Evolutionary conservation across 148 eudicot species (phyloP), one percentile per base, ranked within the genome.

Genomic region (Rheum nobile): DNA sequence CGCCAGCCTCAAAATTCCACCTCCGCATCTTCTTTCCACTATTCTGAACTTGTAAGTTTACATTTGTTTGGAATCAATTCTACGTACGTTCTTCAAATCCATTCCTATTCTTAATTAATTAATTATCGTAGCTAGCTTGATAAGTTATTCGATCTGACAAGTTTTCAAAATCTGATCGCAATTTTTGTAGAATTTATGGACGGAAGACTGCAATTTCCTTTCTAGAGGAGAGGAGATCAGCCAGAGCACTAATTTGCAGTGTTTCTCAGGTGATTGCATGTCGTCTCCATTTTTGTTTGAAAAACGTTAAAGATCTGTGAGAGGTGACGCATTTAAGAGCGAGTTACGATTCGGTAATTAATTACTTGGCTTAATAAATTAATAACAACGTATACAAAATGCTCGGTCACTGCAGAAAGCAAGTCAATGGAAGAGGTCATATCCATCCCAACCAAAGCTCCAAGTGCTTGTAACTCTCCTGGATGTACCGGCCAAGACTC

Each of bases 1-100:
- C 77, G 88, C n/a, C 54, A 47, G 57, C 57, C 57, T 50, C 24
- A 50, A 21, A 50, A 21, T 4, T 50, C 26, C 57, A n/a, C 6
- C 57, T 50, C 26, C 6, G 26, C 9, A 16, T 46, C 52, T 3
- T 46, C 50, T n/a, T 50, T n/a, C 22, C 26, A n/a, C 24, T 50
- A 0, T n/a, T 50, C 57, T 50, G 26, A 50, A n/a, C 5, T 50
- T 19, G 57, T 50, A 21, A 50, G 57, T 50, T 1, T 21, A 1
- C 16, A 43, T 43, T 43, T 11, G 57, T 0, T 47, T 19, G 39
- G 2, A 9, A 5, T 10, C 57, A 50, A 11, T 14, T 13, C 50
- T 46, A 2, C 37, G 4, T 4, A 41, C n/a, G n/a, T 41, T 41
- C 55, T 19, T 6, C 55, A 50, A 1, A 13, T 46, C 5, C 19